A percentile compares a stretch with the other conserved stretches of the same genome.
Conservation (phyloP, 139 green algal species). For the Protoeuglena noctilucae region DNA sequence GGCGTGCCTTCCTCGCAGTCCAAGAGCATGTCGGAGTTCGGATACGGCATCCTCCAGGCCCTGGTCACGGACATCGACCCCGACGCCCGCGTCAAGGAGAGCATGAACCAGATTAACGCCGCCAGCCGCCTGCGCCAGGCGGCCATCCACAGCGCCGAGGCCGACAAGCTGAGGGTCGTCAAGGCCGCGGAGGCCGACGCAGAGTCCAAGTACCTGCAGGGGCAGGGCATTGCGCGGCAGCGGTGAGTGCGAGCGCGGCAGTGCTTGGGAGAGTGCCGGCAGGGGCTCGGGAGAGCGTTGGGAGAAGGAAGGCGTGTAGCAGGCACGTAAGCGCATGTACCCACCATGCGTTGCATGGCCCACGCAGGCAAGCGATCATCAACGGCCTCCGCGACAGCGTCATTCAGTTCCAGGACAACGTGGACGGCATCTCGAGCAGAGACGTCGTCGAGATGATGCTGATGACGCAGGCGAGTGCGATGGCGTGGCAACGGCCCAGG, state of each 20-base stretch:
- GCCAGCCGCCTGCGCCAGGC: slow-evolving; percentile 44
- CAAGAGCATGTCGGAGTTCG: slow-evolving; percentile 61
- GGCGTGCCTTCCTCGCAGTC: too few relatives aligned
- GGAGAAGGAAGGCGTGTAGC: too few relatives aligned
- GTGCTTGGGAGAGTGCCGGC: too few relatives aligned
- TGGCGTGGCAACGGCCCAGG: too few relatives aligned
- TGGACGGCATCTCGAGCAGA: slow-evolving; percentile 28
- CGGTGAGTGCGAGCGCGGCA: too few relatives aligned
- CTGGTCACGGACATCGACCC: slow-evolving; percentile 66
- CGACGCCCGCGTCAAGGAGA: slow-evolving; percentile 36
- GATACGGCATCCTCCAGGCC: slow-evolving; percentile 72
- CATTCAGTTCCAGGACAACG: slow-evolving; percentile 42
- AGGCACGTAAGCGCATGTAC: too few relatives aligned
- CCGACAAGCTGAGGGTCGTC: slow-evolving; percentile 61
- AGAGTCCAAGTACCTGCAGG: slow-evolving; percentile 31
- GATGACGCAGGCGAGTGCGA: too few relatives aligned
- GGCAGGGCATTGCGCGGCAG: slow-evolving; percentile 54
- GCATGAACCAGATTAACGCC: slow-evolving; percentile 84
- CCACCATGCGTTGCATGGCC: too few relatives aligned
- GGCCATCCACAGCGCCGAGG: slow-evolving; percentile 58
- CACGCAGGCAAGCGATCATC: slow-evolving; percentile 74
- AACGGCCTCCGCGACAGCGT: slow-evolving; percentile 74
- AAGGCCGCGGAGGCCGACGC: slow-evolving; percentile 85
- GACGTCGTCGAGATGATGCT: slow-evolving; percentile 3
- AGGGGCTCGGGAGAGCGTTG: too few relatives aligned